These are phyloP conservation scores for Nannizziopsis barbatae DNA, from an alignment of 2,329 filamentous ascomycete genomes.

Conservation along the genomic window DNA sequence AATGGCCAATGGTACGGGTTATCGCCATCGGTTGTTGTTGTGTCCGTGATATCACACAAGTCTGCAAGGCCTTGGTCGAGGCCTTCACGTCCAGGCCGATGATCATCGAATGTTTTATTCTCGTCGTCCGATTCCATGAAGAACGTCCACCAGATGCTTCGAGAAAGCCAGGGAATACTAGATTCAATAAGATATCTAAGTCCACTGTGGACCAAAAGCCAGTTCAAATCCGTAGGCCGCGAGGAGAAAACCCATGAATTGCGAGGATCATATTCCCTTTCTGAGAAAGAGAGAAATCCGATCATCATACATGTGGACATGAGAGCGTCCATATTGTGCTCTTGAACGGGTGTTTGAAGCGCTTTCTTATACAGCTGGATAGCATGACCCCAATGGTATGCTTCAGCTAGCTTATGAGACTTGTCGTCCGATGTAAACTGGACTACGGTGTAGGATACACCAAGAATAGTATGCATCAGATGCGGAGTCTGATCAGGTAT, in stretches of 20 bases:
- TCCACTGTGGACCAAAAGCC: constrained; percentile 29
- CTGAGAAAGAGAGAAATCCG: constrained; percentile 26
- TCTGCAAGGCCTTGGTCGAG: constrained; percentile 26
- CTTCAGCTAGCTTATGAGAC: constrained; percentile 22
- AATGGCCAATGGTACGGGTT: constrained; percentile 31
- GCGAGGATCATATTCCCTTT: constrained; percentile 24
- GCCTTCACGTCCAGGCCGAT: constrained; percentile 21
- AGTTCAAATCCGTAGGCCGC: constrained; percentile 25
- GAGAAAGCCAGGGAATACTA: constrained; percentile 19
- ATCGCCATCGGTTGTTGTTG: constrained; percentile 22
- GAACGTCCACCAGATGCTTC: constrained; percentile 28
- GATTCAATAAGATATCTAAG: constrained; percentile 25
- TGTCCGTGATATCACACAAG: constrained; percentile 26
- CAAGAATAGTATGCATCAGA: constrained; percentile 31
- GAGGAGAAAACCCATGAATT: constrained; percentile 29
- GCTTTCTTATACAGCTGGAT: constrained; percentile 28
- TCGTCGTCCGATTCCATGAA: constrained; percentile 23
- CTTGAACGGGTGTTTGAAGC: constrained; percentile 19
- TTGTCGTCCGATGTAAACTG: constrained; percentile 20
- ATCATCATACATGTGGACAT: constrained; percentile 31
- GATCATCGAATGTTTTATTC: constrained; percentile 21
- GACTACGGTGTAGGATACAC: constrained; percentile 23
- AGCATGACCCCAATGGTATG: constrained; percentile 31
- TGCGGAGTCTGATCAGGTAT: constrained; percentile 23
- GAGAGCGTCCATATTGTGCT: constrained; percentile 30